Base-by-base conservation (phyloP, 2,329 filamentous ascomycete genomes). In the Pseudocercospora fijiensis region DNA sequence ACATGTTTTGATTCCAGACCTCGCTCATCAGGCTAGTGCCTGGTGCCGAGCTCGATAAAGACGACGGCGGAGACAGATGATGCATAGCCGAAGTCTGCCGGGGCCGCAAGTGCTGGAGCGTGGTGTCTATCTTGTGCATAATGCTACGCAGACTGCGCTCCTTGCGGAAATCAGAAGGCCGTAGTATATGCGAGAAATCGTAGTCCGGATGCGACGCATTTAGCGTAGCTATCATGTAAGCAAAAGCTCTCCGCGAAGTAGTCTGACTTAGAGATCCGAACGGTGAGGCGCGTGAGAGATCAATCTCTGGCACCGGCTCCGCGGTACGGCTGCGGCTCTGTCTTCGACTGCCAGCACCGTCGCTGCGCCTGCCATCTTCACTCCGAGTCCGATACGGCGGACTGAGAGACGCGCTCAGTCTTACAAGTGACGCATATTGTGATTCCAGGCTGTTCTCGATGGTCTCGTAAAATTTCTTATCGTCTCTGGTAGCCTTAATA, bases 141-240 rank as follows among this genome's bases (percentile, higher is more conserved):
- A 96, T 91, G 22, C 85, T 84, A 66, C 90, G 87, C 67, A 96
- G 77, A 71, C 88, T 91, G 64, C 89, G 85, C 80, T 97, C 93
- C 67, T 90, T 88, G 71, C 89, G 89, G 77, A 99, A 99, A 76
- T 99, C 95, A 37, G 88, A 86, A 0, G 95, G 93, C 41, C 93
- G 88, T 63, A 98, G 82, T 33, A 95, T 89, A 74, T 96, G 90
- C 1, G 92, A 96, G 79, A 99, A 99, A 78, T 99, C 95, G 77
- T 99, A 98, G 78, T 99, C 91, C 1, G 91, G 88, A 78, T 99
- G 94, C 63, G 91, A 96, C 4, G 95, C 95, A 75, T 99, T 99
- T 37, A 99, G 83, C 0, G 94, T 98, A 41, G 95, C 95, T 71
- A 99, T 98, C 58, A 99, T 81, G 77, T 98, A 98, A 51, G 95